Percentiles rank a stretch among this genome's conserved stretches.
Evolutionary conservation across 202 grass and related monocot genomes (phyloP).

Genomic region (Carex sylvatica): DNA sequence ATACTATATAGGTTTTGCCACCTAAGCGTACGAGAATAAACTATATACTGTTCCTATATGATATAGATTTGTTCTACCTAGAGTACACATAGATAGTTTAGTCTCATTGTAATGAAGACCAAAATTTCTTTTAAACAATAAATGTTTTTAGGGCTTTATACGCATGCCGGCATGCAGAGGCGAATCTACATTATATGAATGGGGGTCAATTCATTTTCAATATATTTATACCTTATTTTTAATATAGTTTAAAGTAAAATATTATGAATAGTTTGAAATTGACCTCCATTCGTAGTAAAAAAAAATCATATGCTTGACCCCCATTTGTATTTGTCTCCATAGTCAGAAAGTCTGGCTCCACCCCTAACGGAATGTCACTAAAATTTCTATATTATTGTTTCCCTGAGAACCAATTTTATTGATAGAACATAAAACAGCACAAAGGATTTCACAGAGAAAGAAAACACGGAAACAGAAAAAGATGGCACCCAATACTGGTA

Average conservation of each 20-base stretch:
- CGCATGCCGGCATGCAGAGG: no score
- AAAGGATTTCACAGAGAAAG: background rate
- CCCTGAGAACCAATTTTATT: background rate
- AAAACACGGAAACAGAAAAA: background rate
- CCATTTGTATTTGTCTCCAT: no score
- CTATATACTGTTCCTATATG: background rate
- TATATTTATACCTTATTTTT: no score
- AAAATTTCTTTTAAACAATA: background rate
- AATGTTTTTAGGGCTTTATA: background rate
- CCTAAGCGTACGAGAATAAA: background rate
- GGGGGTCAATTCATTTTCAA: no score
- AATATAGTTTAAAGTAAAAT: no score
- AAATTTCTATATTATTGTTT: background rate
- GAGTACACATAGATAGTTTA: background rate
- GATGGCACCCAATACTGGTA: background rate
- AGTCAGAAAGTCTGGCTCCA: no score
- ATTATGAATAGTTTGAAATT: no score
- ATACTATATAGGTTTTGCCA: background rate
- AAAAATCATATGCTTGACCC: no score
- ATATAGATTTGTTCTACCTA: background rate
- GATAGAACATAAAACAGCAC: background rate
- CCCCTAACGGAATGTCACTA: background rate
- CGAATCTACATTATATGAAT: no score
- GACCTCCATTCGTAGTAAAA: no score
- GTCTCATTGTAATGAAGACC: background rate